Evolutionary conservation across 345 rosid genomes (phyloP), one percentile per base, ranked within the genome.

Genomic region (Moricandia arvensis): DNA sequence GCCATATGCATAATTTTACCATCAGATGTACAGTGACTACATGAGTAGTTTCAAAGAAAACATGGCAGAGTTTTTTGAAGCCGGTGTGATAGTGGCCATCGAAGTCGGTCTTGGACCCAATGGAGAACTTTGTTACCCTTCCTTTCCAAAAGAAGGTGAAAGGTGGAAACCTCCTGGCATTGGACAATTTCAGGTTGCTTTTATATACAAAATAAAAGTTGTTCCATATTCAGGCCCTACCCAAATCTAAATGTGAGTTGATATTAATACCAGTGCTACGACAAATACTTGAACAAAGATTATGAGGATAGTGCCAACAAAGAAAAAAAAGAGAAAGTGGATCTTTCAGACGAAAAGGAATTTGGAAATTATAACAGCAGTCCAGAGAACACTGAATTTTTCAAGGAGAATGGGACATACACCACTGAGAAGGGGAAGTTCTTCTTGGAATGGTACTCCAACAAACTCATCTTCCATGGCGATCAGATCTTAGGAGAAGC

Each of bases 101-200:
- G 26, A 53, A 53, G 59, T 53, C 4, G 59, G 59, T 13, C 59
- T 53, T 1, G 59, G 59, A 53, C 59, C 59, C 27, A 18, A 4
- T 53, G 59, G 59, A 53, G 59, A 53, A 53, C 59, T 53, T 7
- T 18, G 59, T 53, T 53, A 53, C 59, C 59, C 59, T 53, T 53
- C 59, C 4, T 53, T 53, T 10, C 59, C 27, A n/a, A n/a, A n/a
- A 8, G 2, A 0, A 51, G 59, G 18, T 7, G 2, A 18, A 17
- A 7, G 27, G 13, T 53, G 59, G 59, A 8, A 3, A 53, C 5
- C 0, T 53, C 27, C 59, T 12, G 29, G 29, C 29, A 53, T 53
- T 8, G 59, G 59, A 18, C 29, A 53, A 18, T 53, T 53, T 53
- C 59, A 53, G 59, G 57, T 51, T 51, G n/a, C 21, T 1, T 7